Base-by-base conservation (phyloP, 2,329 filamentous ascomycete genomes). In the Phoma sp. region DNA sequence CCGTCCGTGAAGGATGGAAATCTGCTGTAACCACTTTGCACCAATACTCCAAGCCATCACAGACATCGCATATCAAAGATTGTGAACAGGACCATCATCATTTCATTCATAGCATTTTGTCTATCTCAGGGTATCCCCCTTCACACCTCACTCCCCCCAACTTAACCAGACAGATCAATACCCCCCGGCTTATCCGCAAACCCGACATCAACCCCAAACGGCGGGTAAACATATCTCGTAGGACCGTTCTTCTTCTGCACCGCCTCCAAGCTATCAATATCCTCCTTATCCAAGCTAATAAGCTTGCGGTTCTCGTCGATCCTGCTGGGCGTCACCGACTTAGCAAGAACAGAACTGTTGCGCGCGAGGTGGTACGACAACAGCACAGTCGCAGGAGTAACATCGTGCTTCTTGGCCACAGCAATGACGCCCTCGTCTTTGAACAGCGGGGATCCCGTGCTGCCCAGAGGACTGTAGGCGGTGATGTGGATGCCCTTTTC, bases 361-460 rank as follows among this genome's bases (percentile, higher is more conserved):
- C 87, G 83, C 47, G 86, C 82, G 41, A 90, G 78, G 68, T 91
- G 88, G 68, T 89, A 91, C 72, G 87, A 89, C 57, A 93, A 74
- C 47, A 91, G 76, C 2, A 92, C 79, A 1, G 83, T 83, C 0
- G 82, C 82, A 4, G 77, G 68, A 2, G 74, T 71, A 8, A 81
- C 79, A 38, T 71, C 71, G 65, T 81, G 78, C 69, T 81, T 81
- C 72, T 80, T 78, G 2, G 79, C 79, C 8, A 80, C 74, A 58
- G 79, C 75, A 33, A 75, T 67, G n/a, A 81, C 74, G 14, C 62
- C 75, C 58, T 79, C 77, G 47, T 81, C 78, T 47, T 77, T 70
- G 68, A 81, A 79, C 30, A 81, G 66, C 10, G 79, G 79, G 45
- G 74, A 78, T 11, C 78, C 79, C 4, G 79, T 81, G 67, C 76